Evolutionary conservation across 2,329 filamentous ascomycete species (phyloP), one percentile per base, ranked within the genome.

Genomic region (Diplodia sapinea): DNA sequence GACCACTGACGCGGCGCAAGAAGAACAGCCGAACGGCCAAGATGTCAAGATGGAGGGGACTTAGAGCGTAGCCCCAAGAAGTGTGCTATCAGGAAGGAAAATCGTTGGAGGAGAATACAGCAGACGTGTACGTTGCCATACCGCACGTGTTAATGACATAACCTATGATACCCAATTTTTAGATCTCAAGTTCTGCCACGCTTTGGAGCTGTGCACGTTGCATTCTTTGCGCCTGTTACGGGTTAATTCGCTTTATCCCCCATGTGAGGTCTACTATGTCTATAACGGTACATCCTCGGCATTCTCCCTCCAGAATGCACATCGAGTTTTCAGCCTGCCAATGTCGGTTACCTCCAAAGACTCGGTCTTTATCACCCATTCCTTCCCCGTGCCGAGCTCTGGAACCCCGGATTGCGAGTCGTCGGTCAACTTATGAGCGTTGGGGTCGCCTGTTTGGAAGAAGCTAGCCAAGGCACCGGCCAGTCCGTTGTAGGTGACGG

Each of bases 391-490:
- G 20, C 74, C 72, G 8, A 85, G 70, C 11, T 74, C 69, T 1
- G 86, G 86, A 8, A 88, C 82, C 1, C 78, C 82, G 17, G 76
- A 74, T 56, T 81, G 73, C 15, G 62, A 65, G 17, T 36, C n/a
- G 17, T 55, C 52, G 4, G 59, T 63, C 12, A 63, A 12, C 47
- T 63, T 63, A 12, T 63, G 59, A 13, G 80, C 76, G 71, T 89
- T 88, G 0, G 87, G 86, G 73, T 88, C 82, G 0, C 85, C 86
- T 0, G 84, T 87, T 73, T 85, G 81, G 68, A 89, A 84, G 74
- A 88, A 89, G 29, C 83, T 86, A 0, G 85, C 86, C 72, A 89
- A 83, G 0, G 87, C 86, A 4, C 88, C 87, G 1, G 83, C 75
- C 69, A 83, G 89, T 12, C 85, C 87, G 20, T 83, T 69, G 69